These are phyloP conservation scores for Parmelia sp. DNA, from an alignment of 495 filamentous ascomycete genomes.

Conservation along the genomic window DNA sequence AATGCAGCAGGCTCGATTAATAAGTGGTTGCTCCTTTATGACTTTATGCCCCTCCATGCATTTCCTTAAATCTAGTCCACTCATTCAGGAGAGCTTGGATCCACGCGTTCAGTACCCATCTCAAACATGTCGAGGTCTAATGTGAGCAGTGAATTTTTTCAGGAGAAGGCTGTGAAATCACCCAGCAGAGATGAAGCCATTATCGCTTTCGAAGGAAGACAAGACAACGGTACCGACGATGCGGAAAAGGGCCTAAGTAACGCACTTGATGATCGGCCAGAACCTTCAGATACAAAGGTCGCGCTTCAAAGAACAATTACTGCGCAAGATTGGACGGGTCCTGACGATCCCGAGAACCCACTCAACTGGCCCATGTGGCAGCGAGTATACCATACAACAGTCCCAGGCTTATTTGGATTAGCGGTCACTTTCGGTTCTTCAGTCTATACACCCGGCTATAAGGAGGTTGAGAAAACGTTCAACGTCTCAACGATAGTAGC, in stretches of 20 bases:
- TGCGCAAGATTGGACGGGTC: constrained; percentile 32
- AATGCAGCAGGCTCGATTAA: no score
- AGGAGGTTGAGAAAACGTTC: constrained; percentile 41
- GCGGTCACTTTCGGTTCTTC: constrained; percentile 45
- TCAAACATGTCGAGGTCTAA: not conserved
- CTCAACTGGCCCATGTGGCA: constrained; percentile 33
- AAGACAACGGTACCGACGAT: not conserved
- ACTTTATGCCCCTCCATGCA: not conserved
- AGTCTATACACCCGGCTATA: constrained; percentile 44
- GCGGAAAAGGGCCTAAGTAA: constrained; percentile 5
- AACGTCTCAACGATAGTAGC: constrained; percentile 44
- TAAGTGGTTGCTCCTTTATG: not conserved
- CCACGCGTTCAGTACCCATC: not conserved
- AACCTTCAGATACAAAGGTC: not conserved
- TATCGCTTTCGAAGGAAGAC: not conserved
- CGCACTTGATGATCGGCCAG: not conserved
- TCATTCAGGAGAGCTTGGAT: not conserved
- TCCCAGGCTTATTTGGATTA: constrained; percentile 26
- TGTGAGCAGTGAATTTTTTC: not conserved
- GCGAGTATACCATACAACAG: constrained; percentile 12
- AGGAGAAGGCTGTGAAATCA: not conserved
- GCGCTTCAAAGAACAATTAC: constrained; percentile 9
- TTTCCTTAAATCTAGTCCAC: not conserved
- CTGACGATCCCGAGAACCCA: constrained; percentile 37
- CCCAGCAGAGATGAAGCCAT: not conserved